These are phyloP conservation scores for Astrocystis sublimbata DNA, from an alignment of 495 filamentous ascomycete species.

Conservation along the genomic window DNA sequence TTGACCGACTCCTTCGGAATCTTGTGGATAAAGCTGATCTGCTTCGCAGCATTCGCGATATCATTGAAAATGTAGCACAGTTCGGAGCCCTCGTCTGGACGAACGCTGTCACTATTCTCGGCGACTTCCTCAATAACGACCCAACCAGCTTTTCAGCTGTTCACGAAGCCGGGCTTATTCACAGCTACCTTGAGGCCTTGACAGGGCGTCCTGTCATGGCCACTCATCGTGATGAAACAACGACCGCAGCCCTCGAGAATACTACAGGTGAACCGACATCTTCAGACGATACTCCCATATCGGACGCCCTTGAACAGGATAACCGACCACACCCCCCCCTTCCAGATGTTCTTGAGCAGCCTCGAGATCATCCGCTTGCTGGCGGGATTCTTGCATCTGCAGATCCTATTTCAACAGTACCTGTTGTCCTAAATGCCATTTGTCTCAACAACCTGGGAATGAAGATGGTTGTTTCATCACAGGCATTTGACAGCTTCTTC, in stretches of 20 bases:
- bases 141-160: conserved; percentile 96
- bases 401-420: conserved; percentile 84
- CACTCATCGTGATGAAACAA: conserved; percentile 38
- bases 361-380: conserved; percentile 54
- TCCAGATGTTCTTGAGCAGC: conserved; percentile 40
- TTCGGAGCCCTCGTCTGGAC: conserved; percentile 96
- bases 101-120: conserved; percentile 82
- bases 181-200: conserved; percentile 76
- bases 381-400: conserved; percentile 76
- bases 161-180: conserved; percentile 87
- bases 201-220: conserved; percentile 58
- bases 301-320: conserved; percentile 45
- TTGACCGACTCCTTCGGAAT: conserved; percentile 87
- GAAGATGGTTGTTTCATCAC: conserved; percentile 81
- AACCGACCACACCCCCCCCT: conserved; percentile 47
- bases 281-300: conserved; percentile 37
- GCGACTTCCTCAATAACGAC: conserved; percentile 97
- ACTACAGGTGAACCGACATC: conserved; percentile 38
- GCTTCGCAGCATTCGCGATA: conserved; percentile 71
- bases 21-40: conserved; percentile 89
- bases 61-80: conserved; percentile 73
- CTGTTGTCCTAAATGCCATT: conserved; percentile 87
- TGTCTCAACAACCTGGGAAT: conserved; percentile 88
- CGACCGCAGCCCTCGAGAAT: conserved; percentile 20
- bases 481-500: conserved; percentile 81